Evolutionary conservation across 208 protist species (phyloP).

Genomic region (Zelonia costaricensis): DNA sequence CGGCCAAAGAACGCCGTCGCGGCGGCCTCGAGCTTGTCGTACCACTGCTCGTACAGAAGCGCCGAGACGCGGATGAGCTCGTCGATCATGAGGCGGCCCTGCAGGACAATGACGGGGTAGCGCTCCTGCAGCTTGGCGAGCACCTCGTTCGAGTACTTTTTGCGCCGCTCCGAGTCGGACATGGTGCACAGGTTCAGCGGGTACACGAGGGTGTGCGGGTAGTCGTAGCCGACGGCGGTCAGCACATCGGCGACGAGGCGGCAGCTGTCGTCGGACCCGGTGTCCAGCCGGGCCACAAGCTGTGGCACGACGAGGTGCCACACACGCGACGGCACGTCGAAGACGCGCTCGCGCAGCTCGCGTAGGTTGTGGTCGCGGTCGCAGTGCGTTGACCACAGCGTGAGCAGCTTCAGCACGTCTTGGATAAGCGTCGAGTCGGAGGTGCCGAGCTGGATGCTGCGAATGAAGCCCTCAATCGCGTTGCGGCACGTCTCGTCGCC

Average conservation of each 20-base stretch:
- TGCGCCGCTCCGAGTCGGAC: constrained; percentile 76
- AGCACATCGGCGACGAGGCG: constrained; percentile 95
- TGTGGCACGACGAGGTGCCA: constrained; percentile 99
- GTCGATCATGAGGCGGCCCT: constrained; percentile 94
- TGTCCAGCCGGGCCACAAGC: constrained; percentile 98
- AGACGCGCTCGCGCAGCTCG: constrained; percentile 92
- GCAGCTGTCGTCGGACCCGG: constrained; percentile 86
- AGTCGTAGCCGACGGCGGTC: constrained; percentile 92
- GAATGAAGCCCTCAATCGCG: constrained; percentile 84
- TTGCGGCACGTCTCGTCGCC: constrained; percentile 60
- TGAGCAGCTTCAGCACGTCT: constrained; percentile 98
- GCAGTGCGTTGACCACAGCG: constrained; percentile 96
- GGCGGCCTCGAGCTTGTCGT: constrained; percentile 95
- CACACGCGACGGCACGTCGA: constrained; percentile 94
- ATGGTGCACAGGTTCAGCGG: constrained; percentile 97
- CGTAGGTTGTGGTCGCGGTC: constrained; percentile 65
- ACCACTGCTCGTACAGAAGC: constrained; percentile 95
- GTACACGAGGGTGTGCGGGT: constrained; percentile 99
- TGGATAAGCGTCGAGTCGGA: constrained; percentile 91
- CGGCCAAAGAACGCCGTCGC: constrained; percentile 95
- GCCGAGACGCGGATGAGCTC: constrained; percentile 98
- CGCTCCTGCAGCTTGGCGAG: constrained; percentile 65
- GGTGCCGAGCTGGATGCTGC: constrained; percentile 77
- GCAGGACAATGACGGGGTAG: constrained; percentile 81
- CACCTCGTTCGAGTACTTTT: constrained; percentile 71